Evolutionary conservation across 257 asterid genomes (phyloP), one percentile per base, ranked within the genome.

Genomic region (Fraxinus americana): DNA sequence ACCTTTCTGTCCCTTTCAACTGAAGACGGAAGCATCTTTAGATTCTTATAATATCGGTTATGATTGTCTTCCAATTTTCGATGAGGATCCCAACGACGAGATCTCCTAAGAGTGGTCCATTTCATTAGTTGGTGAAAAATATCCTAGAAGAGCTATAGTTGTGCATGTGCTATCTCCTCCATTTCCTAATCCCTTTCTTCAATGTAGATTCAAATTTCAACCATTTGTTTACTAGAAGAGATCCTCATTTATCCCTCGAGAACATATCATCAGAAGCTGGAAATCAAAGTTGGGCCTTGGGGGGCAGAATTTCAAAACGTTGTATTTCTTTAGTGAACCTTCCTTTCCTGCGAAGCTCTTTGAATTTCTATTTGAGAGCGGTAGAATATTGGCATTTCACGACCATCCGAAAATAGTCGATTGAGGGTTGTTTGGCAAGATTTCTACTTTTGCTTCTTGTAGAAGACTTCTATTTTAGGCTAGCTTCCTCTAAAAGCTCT

Each of bases 271-370:
- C 94, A 21, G 89, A 88, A 86, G 81, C 91, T 83, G 89, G 87
- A 74, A 83, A 35, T 79, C 87, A 92, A 86, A 90, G 96, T 77
- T 94, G 99, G 97, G 97, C 92, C 75, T 88, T 92, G 29, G 93
- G n/a, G 93, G 98, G 79, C 90, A 97, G 80, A 92, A 92, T 82
- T 67, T 90, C 77, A 87, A 86, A 84, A 94, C 99, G 71, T 77
- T 94, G 81, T 94, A 86, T 83, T 92, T 88, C 89, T 94, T 92
- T 83, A 93, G 92, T 67, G 97, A 94, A 59, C 98, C 94, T 74
- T 36, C 41, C 41, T 98, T 96, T 76, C 98, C 98, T 35, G 91
- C 88, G 21, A 94, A 94, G 98, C 8, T 36, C 41, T 36, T 36
- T 36, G 41, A 36, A 36, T 36, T 36, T 36, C 41, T 36, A 36